Conservation (phyloP, 352 stramenopile species). For the Phytophthora pinifolia region DNA sequence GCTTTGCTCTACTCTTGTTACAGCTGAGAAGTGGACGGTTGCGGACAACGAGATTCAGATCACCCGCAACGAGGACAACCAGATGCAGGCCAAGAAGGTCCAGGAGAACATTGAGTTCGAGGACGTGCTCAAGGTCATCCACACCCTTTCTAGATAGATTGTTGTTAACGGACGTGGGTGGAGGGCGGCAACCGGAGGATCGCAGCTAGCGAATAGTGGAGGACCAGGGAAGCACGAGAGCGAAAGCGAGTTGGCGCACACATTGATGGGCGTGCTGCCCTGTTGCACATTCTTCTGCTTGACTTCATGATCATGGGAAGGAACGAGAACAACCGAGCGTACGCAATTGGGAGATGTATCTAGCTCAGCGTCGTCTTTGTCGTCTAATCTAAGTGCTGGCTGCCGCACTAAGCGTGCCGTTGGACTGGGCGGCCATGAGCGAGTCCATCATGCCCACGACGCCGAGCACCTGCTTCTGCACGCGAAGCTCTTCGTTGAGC, state of each 20-base stretch:
- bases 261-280: constrained; percentile 10
- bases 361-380: constrained; percentile 31
- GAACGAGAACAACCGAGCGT: constrained; percentile 4
- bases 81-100: constrained; percentile 87
- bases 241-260: constrained; percentile 22
- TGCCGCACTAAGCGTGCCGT: constrained; percentile 42
- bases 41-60: constrained; percentile 57
- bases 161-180: constrained; percentile 35
- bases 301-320: neutral
- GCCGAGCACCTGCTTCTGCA: constrained; percentile 85
- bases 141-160: constrained; percentile 88
- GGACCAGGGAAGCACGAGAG: constrained; percentile 18
- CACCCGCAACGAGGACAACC: constrained; percentile 77
- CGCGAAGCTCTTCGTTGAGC: constrained; percentile 79
- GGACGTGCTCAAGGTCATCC: constrained; percentile 86
- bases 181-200: constrained; percentile 7
- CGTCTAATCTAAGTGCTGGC: constrained; percentile 36
- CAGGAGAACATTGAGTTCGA: constrained; percentile 88
- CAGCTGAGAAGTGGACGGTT: constrained; percentile 73
- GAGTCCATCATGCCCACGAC: constrained; percentile 91
- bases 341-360: constrained; percentile 26
- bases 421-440: constrained; percentile 86
- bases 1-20: constrained; percentile 9
- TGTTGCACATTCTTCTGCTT: constrained; percentile 24
- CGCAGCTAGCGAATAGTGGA: constrained; percentile 25